phyloP scores from a whole-genome alignment of 2,329 filamentous ascomycete species.

The Catunica adiposa region DNA sequence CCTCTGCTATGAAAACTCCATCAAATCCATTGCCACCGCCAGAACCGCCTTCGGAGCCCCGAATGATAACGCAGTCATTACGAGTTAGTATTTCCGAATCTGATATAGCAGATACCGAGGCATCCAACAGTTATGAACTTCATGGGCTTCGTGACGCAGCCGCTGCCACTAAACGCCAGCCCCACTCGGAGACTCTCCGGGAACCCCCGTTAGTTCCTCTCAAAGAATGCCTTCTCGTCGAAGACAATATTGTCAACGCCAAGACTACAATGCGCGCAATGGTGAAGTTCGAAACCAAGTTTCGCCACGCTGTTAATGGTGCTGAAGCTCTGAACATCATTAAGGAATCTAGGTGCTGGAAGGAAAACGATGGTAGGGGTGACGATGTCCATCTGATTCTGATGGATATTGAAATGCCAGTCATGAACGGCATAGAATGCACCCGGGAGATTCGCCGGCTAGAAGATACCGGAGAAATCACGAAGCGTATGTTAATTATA shows the following conservation, averaged over 20 bases:
- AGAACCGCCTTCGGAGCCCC: too few species aligned
- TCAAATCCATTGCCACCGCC: background rate
- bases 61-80: too few species aligned
- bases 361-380: conserved; percentile 29
- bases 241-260: conserved; percentile 53
- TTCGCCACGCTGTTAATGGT: conserved; percentile 47
- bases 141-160: background rate
- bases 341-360: conserved; percentile 39
- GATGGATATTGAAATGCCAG: conserved; percentile 72
- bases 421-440: conserved; percentile 68
- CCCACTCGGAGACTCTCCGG: background rate
- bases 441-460: conserved; percentile 51
- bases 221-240: conserved; percentile 34
- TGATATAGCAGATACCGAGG: background rate
- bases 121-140: background rate
- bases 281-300: conserved; percentile 42
- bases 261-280: conserved; percentile 46
- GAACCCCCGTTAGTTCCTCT: conserved; percentile 13
- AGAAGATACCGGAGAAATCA: conserved; percentile 44
- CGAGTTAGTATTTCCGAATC: too few species aligned
- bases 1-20: background rate
- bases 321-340: conserved; percentile 44
- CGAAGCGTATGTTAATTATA: conserved; percentile 56
- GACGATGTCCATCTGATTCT: conserved; percentile 49
- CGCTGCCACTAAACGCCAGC: background rate